Conservation (phyloP, 306 rosid species). For the Malus asiatica region DNA sequence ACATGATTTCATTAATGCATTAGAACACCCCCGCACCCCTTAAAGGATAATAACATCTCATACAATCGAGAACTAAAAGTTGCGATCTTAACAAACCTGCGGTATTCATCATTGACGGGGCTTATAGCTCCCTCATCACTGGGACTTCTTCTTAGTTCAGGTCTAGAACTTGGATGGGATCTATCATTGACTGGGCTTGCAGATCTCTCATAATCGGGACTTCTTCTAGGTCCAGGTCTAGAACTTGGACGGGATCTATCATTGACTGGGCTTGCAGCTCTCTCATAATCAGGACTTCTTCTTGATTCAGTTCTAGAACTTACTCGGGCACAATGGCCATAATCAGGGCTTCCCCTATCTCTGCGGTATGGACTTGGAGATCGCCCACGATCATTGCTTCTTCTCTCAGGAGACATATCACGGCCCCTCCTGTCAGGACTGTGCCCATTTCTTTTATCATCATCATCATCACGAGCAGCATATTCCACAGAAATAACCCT, state of each 20-base stretch:
- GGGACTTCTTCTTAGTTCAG: neutral
- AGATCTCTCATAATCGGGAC: neutral
- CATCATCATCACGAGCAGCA: constrained; percentile 81
- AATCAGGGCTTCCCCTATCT: constrained; percentile 79
- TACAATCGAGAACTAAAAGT: neutral
- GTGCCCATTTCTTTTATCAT: constrained; percentile 54
- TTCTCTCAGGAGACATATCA: constrained; percentile 55
- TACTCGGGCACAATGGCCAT: constrained; percentile 50
- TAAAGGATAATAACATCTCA: neutral
- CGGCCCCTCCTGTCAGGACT: constrained; percentile 79
- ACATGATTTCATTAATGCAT: neutral
- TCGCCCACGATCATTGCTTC: constrained; percentile 56
- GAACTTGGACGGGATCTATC: neutral
- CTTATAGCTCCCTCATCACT: constrained; percentile 1
- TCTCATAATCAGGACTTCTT: constrained; percentile 60
- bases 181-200: constrained; percentile 27
- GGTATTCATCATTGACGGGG: constrained; percentile 38
- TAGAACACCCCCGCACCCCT: neutral
- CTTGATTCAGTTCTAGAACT: constrained; percentile 4
- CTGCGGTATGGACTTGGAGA: constrained; percentile 71
- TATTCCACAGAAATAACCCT: constrained; percentile 76
- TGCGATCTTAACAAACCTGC: constrained; percentile 30
- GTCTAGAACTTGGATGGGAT: constrained; percentile 19
- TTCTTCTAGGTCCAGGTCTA: neutral
- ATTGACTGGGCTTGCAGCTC: constrained; percentile 39